Base-by-base conservation (phyloP, 768 basidiomycete genomes). In the Suillus brevipes region DNA sequence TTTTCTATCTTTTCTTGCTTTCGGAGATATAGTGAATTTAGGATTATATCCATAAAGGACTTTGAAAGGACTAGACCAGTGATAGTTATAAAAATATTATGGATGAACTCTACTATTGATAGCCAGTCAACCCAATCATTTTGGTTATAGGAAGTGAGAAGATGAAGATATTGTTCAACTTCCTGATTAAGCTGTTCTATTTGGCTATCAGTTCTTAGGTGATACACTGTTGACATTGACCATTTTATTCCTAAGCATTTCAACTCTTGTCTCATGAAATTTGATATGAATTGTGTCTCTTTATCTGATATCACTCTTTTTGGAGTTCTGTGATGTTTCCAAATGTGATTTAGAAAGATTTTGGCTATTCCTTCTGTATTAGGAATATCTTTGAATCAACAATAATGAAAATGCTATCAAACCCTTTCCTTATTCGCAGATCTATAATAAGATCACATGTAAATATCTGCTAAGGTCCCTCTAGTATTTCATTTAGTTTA, bases 171-270 rank as follows among this genome's bases (percentile, higher is more conserved):
- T 28, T 73, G 71, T 63, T 83, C 80, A 0, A 83, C 45, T 6
- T 74, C 68, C 65, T 62, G 61, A 63, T 84, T 82, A 8, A 77
- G 64, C 2, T 75, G 60, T 62, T 84, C 80, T 0, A 79, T 81
- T 52, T 80, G 78, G 3, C 82, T 78, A 64, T 82, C 49, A 3
- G 53, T 79, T 62, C 82, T 70, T 1, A 81, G 82, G 64, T 84
- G 82, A 64, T 75, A 83, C 0, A 79, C 67, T 0, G 76, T 80
- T 6, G 74, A 75, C 5, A 73, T 59, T 9, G 67, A 62, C 49
- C 49, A 50, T 25, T 50, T 50, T 0, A 6, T 50, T 3, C 49
- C 49, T 12, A 50, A 14, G 6, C 49, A 6, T 23, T 50, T 50
- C 3, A 12, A 25, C 6, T 28, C 3, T 23, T 50, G 25, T 23